A percentile compares a stretch with the other conserved stretches of the same genome.
Evolutionary conservation across 805 yeast genomes (phyloP).

Genomic region (Metschnikowia koreensis): DNA sequence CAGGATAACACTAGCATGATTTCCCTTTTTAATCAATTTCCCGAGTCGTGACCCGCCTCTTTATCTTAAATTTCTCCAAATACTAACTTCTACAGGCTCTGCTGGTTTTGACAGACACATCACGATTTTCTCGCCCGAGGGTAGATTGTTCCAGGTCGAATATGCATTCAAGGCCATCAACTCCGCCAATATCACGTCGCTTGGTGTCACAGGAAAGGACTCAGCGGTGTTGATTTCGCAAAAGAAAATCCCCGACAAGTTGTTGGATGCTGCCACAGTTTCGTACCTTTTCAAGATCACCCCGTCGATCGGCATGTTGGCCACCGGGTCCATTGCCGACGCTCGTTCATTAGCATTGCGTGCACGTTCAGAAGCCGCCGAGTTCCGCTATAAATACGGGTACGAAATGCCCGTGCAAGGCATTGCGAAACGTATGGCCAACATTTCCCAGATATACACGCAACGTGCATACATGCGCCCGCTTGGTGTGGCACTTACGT

Average conservation of each 20-base stretch:
- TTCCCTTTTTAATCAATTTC: too few relatives aligned
- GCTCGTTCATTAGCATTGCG: slow-evolving; percentile 87
- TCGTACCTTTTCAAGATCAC: slow-evolving; percentile 84
- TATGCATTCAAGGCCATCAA: slow-evolving; percentile 97
- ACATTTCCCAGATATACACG: slow-evolving; percentile 90
- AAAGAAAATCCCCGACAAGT: slow-evolving; percentile 93
- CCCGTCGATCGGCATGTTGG: slow-evolving; percentile 78
- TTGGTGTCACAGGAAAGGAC: slow-evolving; percentile 85
- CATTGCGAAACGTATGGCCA: slow-evolving; percentile 92
- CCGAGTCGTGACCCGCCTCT: not conserved
- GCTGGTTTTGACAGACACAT: slow-evolving; percentile 99
- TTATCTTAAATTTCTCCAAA: not conserved
- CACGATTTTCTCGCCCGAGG: slow-evolving; percentile 98
- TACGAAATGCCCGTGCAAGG: slow-evolving; percentile 96
- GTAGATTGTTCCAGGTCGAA: slow-evolving; percentile 95
- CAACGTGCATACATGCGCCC: slow-evolving; percentile 99
- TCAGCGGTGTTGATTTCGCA: slow-evolving; percentile 88
- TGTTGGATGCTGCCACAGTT: slow-evolving; percentile 83
- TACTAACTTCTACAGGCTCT: slow-evolving; percentile 52
- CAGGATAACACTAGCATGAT: too few relatives aligned
- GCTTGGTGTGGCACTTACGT: slow-evolving; percentile 87
- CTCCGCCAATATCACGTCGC: slow-evolving; percentile 83
- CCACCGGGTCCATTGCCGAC: slow-evolving; percentile 95
- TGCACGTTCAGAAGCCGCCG: slow-evolving; percentile 95
- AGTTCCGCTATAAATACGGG: slow-evolving; percentile 90